Evolutionary conservation across 371 early-diverging fungal species (phyloP).

Genomic region (Zancudomyces culisetae): DNA sequence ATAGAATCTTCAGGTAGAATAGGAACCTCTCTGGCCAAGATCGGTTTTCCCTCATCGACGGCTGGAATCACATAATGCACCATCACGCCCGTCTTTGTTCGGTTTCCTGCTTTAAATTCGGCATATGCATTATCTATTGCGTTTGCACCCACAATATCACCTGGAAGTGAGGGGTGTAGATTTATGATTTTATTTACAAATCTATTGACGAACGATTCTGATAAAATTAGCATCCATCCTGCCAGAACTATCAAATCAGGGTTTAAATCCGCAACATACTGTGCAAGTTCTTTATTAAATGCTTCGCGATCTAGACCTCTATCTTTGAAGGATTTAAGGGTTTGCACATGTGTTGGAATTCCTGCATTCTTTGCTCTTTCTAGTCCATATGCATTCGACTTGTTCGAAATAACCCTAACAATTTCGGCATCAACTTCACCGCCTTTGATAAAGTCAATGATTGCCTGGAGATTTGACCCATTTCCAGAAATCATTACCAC

Average conservation of each 20-base stretch:
- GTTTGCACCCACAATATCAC: constrained; percentile 83
- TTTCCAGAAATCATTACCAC: constrained; percentile 88
- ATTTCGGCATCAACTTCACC: constrained; percentile 35
- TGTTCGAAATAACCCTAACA: constrained; percentile 64
- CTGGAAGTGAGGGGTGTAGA: constrained; percentile 90
- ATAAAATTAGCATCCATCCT: constrained; percentile 94
- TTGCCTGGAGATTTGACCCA: constrained; percentile 90
- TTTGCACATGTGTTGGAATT: constrained; percentile 60
- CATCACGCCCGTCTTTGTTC: constrained; percentile 81
- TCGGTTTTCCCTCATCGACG: constrained; percentile 81
- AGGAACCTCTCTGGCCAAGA: constrained; percentile 53
- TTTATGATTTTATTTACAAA: constrained; percentile 67
- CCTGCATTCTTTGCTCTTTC: constrained; percentile 54
- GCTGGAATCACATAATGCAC: constrained; percentile 88
- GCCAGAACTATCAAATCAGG: constrained; percentile 80
- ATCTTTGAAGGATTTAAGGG: constrained; percentile 64
- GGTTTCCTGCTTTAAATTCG: constrained; percentile 54
- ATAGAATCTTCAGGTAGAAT: constrained; percentile 57
- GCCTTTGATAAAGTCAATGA: constrained; percentile 59
- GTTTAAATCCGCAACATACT: constrained; percentile 30
- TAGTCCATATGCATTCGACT: constrained; percentile 57
- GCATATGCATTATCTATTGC: constrained; percentile 85
- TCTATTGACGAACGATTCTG: constrained; percentile 50
- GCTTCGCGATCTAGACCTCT: constrained; percentile 60
- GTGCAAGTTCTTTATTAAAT: constrained; percentile 71